A percentile compares a stretch with the other conserved stretches of the same genome.
These are phyloP conservation scores for Mucor racemosus DNA, from an alignment of 371 early-diverging fungal genomes.

Conservation along the genomic window DNA sequence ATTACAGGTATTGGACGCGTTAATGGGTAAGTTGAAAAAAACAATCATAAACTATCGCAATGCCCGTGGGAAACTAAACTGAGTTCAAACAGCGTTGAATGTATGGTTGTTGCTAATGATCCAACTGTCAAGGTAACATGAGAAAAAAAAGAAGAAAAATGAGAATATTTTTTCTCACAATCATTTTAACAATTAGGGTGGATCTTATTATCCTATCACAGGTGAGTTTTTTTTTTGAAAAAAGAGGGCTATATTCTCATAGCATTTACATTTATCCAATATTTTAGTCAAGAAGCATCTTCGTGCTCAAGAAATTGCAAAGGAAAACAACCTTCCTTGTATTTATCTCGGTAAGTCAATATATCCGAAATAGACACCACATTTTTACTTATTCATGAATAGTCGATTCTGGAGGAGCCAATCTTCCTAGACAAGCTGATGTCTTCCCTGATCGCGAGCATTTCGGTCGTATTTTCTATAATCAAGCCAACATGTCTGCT, in stretches of 20 bases:
- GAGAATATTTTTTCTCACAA: conserved; percentile 24
- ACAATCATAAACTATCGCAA: not conserved
- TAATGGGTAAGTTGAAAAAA: conserved; percentile 69
- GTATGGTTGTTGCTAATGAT: conserved; percentile 97
- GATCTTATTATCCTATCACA: conserved; percentile 96
- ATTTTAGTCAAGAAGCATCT: conserved; percentile 92
- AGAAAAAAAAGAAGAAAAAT: not conserved
- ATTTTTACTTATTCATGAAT: not conserved
- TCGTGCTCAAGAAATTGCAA: conserved; percentile 97
- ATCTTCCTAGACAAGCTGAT: conserved; percentile 93
- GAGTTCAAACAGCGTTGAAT: conserved; percentile 73
- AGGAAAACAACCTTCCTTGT: conserved; percentile 94
- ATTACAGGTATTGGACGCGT: conserved; percentile 97
- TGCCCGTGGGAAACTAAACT: conserved; percentile 27
- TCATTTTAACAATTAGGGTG: conserved; percentile 72
- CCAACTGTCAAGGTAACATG: conserved; percentile 77
- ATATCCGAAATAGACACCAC: not conserved
- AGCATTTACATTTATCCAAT: not conserved
- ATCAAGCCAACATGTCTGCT: conserved; percentile 90
- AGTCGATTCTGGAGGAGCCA: conserved; percentile 98
- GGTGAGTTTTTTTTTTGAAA: conserved; percentile 35
- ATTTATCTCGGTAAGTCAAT: conserved; percentile 80
- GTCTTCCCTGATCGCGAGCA: conserved; percentile 98
- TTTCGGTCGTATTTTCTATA: conserved; percentile 97
- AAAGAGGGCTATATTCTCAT: not conserved